Evolutionary conservation across 2,329 filamentous ascomycete species (phyloP), one percentile per base, ranked within the genome.

Genomic region (Nectriaceae sp.): DNA sequence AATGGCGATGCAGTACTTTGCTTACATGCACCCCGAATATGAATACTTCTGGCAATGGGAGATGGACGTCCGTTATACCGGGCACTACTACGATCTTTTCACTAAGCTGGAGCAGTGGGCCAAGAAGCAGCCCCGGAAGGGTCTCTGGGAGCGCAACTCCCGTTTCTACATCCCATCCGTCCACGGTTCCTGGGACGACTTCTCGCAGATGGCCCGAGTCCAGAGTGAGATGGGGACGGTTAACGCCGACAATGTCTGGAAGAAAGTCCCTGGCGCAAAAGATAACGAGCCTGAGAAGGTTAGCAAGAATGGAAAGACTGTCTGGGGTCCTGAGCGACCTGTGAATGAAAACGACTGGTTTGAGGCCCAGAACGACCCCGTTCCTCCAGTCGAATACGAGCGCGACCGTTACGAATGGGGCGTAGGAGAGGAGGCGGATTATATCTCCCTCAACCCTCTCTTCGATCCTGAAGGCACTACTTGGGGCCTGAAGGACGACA

Each of bases 11-110:
- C 92, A 97, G 64, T 89, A 93, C 69, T 97, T 97, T 66, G 89
- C 92, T 5, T 85, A 92, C 63, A 81, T 84, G 61, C 91, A 96
- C 68, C 88, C 89, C 1, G 91, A 96, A 67, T 96, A 92, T 64
- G 90, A 95, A 40, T 89, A 85, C 71, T 90, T 91, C 69, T 96
- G 91, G 91, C 89, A 96, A 57, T 95, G 91, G 89, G 91, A 96
- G 69, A 93, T 96, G 86, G 91, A 96, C 62, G 84, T 92, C 38
- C 85, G 90, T 22, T 96, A 95, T 68, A 94, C 88, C 0, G 90
- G 91, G 29, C 90, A 96, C 70, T 93, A 89, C 73, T 91, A 88
- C 56, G 83, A 89, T 52, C 70, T 90, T 18, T 80, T 93, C 62
- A 80, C 83, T 56, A 87, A 87, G 64, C 73, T 90, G 31, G 79